A percentile compares a stretch with the other conserved stretches of the same genome.
Evolutionary conservation across 2,329 filamentous ascomycete genomes (phyloP).

Genomic region (Cladosporium sp.): DNA sequence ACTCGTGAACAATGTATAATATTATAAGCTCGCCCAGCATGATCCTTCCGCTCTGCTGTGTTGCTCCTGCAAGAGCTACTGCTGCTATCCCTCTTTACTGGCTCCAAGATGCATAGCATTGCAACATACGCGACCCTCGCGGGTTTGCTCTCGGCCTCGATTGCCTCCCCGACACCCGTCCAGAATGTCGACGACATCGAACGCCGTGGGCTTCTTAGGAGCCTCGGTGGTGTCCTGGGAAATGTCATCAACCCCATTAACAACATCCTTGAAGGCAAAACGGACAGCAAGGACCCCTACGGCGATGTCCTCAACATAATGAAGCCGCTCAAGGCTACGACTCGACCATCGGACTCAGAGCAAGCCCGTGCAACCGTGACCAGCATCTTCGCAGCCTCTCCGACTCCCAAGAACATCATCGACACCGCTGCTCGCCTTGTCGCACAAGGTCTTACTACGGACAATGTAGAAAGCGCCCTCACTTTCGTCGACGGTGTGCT

Average conservation of each 20-base stretch:
- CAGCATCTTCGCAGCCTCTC: conserved; percentile 25
- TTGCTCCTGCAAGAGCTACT: background rate
- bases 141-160: background rate
- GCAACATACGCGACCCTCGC: background rate
- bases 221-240: background rate
- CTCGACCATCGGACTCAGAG: conserved; percentile 30
- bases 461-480: conserved; percentile 28
- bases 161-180: background rate
- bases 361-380: conserved; percentile 26
- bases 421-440: conserved; percentile 31
- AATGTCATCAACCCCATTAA: background rate
- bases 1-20: background rate
- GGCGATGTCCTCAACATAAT: conserved; percentile 23
- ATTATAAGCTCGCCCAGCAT: background rate
- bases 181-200: background rate
- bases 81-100: background rate
- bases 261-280: conserved; percentile 6
- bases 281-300: conserved; percentile 10
- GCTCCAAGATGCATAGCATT: background rate
- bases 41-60: background rate
- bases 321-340: conserved; percentile 30
- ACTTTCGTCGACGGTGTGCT: conserved; percentile 29
- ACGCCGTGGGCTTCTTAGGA: background rate
- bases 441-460: conserved; percentile 34
- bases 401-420: conserved; percentile 34